phyloP scores from a whole-genome alignment of 2,329 filamentous ascomycete species.

The Paecilomyces fulvus region DNA sequence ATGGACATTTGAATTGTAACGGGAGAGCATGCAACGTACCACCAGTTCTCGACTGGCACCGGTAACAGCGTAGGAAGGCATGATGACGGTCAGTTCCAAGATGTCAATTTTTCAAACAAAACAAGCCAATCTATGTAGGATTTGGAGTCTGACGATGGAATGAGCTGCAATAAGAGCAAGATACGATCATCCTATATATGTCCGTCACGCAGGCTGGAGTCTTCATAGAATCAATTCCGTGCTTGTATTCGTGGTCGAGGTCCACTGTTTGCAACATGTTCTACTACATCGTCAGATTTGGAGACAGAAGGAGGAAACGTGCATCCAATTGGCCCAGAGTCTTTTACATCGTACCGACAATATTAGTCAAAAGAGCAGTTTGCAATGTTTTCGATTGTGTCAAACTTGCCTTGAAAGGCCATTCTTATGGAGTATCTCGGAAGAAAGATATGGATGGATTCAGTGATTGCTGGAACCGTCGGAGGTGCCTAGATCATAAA shows the following conservation, averaged over 20 bases:
- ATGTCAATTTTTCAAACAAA: neutral
- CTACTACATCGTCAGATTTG: neutral
- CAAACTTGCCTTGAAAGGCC: neutral
- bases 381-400: neutral
- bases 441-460: neutral
- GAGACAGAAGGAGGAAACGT: too few relatives aligned
- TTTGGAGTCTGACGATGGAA: neutral
- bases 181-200: neutral
- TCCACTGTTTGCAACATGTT: neutral
- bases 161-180: neutral
- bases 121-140: neutral
- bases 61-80: conserved; percentile 17
- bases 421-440: neutral
- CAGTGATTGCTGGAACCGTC: too few relatives aligned
- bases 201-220: neutral
- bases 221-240: neutral
- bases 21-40: conserved; percentile 1
- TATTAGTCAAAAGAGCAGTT: neutral
- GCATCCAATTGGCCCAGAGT: neutral
- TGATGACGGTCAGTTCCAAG: neutral
- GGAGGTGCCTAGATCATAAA: too few relatives aligned
- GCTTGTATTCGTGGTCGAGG: neutral
- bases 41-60: conserved; percentile 18
- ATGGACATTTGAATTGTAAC: neutral
- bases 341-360: neutral